These are phyloP conservation scores for Tylopilus sp. DNA, from an alignment of 1,284 basidiomycete genomes.

Conservation along the genomic window DNA sequence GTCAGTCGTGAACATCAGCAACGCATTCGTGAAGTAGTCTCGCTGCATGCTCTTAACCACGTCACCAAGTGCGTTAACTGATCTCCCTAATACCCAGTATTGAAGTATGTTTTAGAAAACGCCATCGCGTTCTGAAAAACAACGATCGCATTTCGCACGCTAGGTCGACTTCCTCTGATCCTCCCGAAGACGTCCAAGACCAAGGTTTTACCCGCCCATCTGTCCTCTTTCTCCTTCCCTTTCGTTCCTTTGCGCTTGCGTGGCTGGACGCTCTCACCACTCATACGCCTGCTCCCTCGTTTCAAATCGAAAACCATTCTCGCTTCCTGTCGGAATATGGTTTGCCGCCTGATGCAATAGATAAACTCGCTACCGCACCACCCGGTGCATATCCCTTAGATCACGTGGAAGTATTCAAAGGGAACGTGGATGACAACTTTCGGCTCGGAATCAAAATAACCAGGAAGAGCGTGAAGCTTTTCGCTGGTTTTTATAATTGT, in stretches of 20 bases:
- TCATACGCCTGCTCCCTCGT: constrained; percentile 67
- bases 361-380: constrained; percentile 76
- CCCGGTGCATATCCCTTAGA: constrained; percentile 82
- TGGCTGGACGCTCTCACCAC: constrained; percentile 71
- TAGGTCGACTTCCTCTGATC: constrained; percentile 50
- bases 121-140: constrained; percentile 89
- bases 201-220: constrained; percentile 98
- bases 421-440: constrained; percentile 98
- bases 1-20: constrained; percentile 52
- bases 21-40: constrained; percentile 59
- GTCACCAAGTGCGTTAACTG: constrained; percentile 64
- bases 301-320: constrained; percentile 81
- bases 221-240: constrained; percentile 86
- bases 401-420: constrained; percentile 91
- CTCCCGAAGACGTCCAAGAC: constrained; percentile 79
- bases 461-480: constrained; percentile 84
- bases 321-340: constrained; percentile 84
- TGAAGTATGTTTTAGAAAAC: constrained; percentile 59
- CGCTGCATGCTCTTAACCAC: constrained; percentile 82
- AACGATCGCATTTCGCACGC: constrained; percentile 83
- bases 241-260: constrained; percentile 82
- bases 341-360: constrained; percentile 73
- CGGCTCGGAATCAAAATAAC: constrained; percentile 91
- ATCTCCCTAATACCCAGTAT: not conserved
- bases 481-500: constrained; percentile 84